Evolutionary conservation across 2,329 filamentous ascomycete species (phyloP), one percentile per base, ranked within the genome.

Genomic region (Monilinia fructigena): DNA sequence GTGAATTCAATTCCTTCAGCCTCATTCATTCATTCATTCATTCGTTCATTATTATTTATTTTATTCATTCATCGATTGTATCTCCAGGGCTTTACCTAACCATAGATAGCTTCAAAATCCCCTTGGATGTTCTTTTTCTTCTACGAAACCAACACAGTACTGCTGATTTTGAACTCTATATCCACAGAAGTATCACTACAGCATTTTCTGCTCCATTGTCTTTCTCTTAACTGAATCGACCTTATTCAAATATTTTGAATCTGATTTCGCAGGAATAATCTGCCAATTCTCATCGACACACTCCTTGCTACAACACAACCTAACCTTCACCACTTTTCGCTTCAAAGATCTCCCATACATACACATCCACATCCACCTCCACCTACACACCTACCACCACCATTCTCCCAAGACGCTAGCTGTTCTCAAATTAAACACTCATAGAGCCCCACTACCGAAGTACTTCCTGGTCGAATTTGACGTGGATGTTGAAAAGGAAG

Each of bases 311-410:
- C 55, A 20, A 20, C 38, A 16, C n/a, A 52, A 28, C 23, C 38
- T 23, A 12, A 42, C 54, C 16, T 16, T 45, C 40, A 58, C 26
- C 45, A 26, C 20, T 18, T 45, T 31, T 45, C 55, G 40, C 55
- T 58, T 58, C 55, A 58, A 45, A 58, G 55, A 59, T 59, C 40
- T 59, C 55, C 55, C 26, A 59, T 59, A 59, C 40, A 47, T 58
- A 59, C 40, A 45, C 18, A 47, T 47, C 16, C 42, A 40, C 14
- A 11, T 16, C 40, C 12, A 14, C 40, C 45, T 3, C 16, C 45
- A 47, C 47, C 20, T 23, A 23, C 20, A 47, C 10, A 48, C 47
- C 18, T 18, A 18, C 45, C 45, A 20, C 8, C 20, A 47, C 3
- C 40, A 26, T 31, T 28, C 56, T 60, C 42, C 35, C 23, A 60